Percentiles rank a stretch among this genome's conserved stretches.
Evolutionary conservation across 257 asterid species (phyloP).

Genomic region (Apocynum venetum): DNA sequence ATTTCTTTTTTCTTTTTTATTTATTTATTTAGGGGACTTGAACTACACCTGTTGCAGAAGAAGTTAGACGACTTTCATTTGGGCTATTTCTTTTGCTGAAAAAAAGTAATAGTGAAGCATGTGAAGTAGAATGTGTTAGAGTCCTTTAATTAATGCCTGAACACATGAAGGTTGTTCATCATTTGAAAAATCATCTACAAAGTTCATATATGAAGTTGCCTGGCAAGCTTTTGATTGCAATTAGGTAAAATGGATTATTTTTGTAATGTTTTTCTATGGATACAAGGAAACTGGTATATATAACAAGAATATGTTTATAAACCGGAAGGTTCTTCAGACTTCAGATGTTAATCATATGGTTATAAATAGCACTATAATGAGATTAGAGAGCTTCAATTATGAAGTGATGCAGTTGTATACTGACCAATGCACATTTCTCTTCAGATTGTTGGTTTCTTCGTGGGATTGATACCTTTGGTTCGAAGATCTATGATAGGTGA

Average conservation of each 20-base stretch:
- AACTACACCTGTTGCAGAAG: neutral
- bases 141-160: neutral
- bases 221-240: neutral
- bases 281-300: neutral
- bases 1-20: no score
- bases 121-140: neutral
- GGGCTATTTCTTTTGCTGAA: neutral
- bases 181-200: neutral
- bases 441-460: slow-evolving; percentile 69
- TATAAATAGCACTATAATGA: no score
- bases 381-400: neutral
- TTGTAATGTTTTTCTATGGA: neutral
- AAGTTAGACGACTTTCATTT: neutral
- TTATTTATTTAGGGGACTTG: neutral
- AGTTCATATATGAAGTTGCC: neutral
- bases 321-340: neutral
- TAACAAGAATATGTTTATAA: neutral
- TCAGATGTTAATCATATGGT: neutral
- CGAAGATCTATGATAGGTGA: slow-evolving; percentile 60
- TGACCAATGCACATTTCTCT: neutral
- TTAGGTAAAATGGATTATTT: neutral
- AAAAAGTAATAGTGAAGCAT: neutral
- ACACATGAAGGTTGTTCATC: neutral
- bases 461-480: slow-evolving; percentile 69
- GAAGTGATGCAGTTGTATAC: neutral